Conservation (phyloP, 345 rosid species). For the Murraya paniculata region DNA sequence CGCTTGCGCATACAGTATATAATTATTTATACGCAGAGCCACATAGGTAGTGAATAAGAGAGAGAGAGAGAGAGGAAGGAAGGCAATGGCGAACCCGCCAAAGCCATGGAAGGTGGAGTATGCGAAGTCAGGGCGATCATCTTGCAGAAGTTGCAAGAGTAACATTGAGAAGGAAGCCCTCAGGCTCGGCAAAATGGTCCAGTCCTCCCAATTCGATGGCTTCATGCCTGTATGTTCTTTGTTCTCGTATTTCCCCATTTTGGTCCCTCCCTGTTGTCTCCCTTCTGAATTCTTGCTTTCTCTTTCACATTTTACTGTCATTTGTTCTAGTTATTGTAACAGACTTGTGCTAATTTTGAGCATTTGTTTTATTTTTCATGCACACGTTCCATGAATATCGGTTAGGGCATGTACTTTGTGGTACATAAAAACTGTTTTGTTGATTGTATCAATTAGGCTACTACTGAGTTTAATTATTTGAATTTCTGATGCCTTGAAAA, state of each 20-base stretch:
- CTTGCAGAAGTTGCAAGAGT: slow-evolving; percentile 79
- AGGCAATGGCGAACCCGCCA: slow-evolving; percentile 50
- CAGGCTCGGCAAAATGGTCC: slow-evolving; percentile 89
- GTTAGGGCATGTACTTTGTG: neutral
- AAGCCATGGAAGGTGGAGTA: slow-evolving; percentile 97
- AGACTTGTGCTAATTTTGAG: neutral
- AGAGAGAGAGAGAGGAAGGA: neutral
- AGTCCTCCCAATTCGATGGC: slow-evolving; percentile 83
- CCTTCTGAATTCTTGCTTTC: neutral
- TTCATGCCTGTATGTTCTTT: slow-evolving; percentile 69
- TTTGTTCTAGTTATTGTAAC: neutral
- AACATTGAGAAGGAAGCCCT: slow-evolving; percentile 62
- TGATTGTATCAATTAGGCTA: neutral
- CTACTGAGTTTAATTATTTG: neutral
- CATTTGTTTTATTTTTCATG: neutral
- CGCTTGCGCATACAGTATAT: neutral
- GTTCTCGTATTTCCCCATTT: neutral
- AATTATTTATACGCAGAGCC: neutral
- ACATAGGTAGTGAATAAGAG: neutral
- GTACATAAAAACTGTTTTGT: neutral
- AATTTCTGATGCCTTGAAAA: neutral
- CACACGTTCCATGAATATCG: neutral
- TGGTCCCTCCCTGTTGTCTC: too few species aligned
- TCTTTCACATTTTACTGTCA: neutral
- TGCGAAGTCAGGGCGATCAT: slow-evolving; percentile 86